Percentiles rank a stretch among this genome's conserved stretches.
Evolutionary conservation across 805 yeast species (phyloP).

Genomic region (Brettanomyces custersianus): DNA sequence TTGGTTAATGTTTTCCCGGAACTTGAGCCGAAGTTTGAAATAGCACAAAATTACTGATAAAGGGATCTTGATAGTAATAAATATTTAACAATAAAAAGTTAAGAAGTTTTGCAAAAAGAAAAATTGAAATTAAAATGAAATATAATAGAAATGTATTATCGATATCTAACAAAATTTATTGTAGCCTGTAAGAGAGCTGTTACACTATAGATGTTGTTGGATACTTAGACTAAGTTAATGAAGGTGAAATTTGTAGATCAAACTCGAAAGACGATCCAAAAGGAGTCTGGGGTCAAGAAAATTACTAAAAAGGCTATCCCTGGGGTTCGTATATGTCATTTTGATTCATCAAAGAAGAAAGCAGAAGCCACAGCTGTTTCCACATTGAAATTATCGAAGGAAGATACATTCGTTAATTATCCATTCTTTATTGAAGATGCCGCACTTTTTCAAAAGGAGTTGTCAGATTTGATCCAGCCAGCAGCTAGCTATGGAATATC

Average conservation of each 20-base stretch:
- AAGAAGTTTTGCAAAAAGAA: no score
- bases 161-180: no score
- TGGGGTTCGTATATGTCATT: not conserved
- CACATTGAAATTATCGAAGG: no score
- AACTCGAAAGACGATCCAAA: not conserved
- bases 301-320: not conserved
- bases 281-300: not conserved
- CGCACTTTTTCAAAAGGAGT: not conserved
- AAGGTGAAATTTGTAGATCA: slow-evolving; percentile 1
- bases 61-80: no score
- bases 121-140: no score
- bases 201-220: no score
- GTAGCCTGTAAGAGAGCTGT: no score
- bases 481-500: slow-evolving; percentile 1
- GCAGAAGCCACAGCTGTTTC: no score
- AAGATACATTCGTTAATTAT: not conserved
- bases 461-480: slow-evolving; percentile 1
- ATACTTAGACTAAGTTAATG: no score
- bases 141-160: no score
- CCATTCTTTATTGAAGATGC: not conserved
- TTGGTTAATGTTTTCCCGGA: slow-evolving; percentile 1
- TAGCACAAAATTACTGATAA: not conserved
- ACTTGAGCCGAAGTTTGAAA: not conserved
- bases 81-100: no score
- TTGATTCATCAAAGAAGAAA: no score